Evolutionary conservation across 495 filamentous ascomycete genomes (phyloP), one percentile per base, ranked within the genome.

Genomic region (Usnea hakonensis): DNA sequence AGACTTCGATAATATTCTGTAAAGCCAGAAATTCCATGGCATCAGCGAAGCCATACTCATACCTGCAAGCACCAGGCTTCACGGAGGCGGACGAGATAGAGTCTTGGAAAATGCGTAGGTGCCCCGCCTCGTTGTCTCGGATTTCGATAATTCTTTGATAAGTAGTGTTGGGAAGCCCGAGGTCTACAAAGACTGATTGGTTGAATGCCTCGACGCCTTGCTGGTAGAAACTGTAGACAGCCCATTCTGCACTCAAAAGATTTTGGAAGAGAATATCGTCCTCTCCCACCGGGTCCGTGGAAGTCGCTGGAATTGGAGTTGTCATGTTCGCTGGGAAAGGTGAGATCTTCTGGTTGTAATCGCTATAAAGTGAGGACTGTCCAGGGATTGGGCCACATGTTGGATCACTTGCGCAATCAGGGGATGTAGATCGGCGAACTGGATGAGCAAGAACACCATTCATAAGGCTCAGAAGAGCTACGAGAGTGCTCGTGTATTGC

Each of bases 141-240:
- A 59, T 59, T 30, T 59, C 57, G 23, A 26, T 36, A n/a, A 59
- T 59, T 37, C 57, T 59, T 26, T 59, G 41, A 28, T 50, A 59
- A 19, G 57, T 59, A 30, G 57, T 59, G 32, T 48, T 59, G 37
- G 57, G 30, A 17, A 59, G 28, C 6, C 57, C 57, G 30, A 59
- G 57, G 41, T 59, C 41, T 30, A 19, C 36, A 30, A 59, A 59
- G 7, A 19, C 41, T n/a, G 57, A 59, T 50, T 59, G 19, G 17
- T 59, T 59, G 57, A 59, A 59, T 16, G 57, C 26, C n/a, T 59
- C 38, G 17, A 59, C 57, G 30, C 57, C 57, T 59, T 59, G 57
- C 26, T 59, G 41, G 7, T 59, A 59, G 41, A 59, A 59, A 30
- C 33, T 50, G 16, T 33, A 59, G 14, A 59, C 57, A 14, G 41